Percentiles rank a stretch among this genome's conserved stretches.
phyloP scores from a whole-genome alignment of 257 asterid genomes.

The Ilex asprella region DNA sequence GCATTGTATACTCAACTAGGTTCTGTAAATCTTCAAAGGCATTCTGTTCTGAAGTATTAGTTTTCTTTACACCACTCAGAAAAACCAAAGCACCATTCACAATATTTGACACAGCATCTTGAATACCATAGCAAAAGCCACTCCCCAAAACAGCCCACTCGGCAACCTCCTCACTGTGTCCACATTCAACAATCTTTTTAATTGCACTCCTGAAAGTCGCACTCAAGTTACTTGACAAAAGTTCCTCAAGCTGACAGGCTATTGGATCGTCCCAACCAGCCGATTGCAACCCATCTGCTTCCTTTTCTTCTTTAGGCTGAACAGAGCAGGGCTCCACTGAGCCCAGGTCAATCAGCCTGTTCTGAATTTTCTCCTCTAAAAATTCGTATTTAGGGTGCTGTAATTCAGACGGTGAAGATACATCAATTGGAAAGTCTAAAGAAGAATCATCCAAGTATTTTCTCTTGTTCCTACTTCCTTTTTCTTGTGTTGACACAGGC shows the following conservation, averaged over 20 bases:
- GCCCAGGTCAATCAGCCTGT: slow-evolving; percentile 25
- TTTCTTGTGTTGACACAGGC: slow-evolving; percentile 22
- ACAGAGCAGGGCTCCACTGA: slow-evolving; percentile 24
- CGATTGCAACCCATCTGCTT: slow-evolving; percentile 17
- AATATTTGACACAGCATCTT: slow-evolving; percentile 54
- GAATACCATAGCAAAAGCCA: slow-evolving; percentile 53
- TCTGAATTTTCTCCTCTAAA: slow-evolving; percentile 33
- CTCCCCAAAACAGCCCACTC: slow-evolving; percentile 60
- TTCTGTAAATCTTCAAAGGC: slow-evolving; percentile 42
- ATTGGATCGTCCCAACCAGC: slow-evolving; percentile 62
- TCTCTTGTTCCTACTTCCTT: slow-evolving; percentile 60
- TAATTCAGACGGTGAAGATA: slow-evolving; percentile 28
- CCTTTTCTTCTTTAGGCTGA: slow-evolving; percentile 17
- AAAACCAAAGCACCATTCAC: slow-evolving; percentile 61
- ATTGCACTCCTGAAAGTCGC: slow-evolving; percentile 42
- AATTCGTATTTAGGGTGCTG: slow-evolving; percentile 54
- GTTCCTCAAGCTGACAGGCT: slow-evolving; percentile 45
- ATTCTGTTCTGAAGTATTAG: slow-evolving; percentile 20
- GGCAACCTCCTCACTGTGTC: slow-evolving; percentile 50
- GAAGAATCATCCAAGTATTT: slow-evolving; percentile 43
- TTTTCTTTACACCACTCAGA: slow-evolving; percentile 35
- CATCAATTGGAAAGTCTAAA: slow-evolving; percentile 22
- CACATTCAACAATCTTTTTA: slow-evolving; percentile 46
- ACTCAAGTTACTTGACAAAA: slow-evolving; percentile 33
- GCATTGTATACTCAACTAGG: slow-evolving; percentile 52